Conservation (phyloP, 257 asterid genomes). For the Przewalskia tangutica region DNA sequence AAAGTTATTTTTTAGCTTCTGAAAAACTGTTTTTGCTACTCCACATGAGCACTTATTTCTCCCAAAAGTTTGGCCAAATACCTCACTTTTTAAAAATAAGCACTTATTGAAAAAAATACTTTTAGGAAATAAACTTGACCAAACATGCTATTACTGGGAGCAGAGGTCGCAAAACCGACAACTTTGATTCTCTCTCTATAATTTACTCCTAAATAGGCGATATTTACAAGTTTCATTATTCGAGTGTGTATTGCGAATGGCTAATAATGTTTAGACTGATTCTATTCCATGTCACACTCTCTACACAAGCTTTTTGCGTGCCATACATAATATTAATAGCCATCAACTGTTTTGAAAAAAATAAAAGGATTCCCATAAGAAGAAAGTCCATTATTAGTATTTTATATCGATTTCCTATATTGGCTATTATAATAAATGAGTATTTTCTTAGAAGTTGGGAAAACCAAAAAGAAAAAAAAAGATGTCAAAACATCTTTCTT, state of each 20-base stretch:
- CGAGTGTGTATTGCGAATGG: neutral
- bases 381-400: neutral
- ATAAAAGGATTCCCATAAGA: neutral
- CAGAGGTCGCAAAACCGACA: neutral
- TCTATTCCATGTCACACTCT: neutral
- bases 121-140: too few relatives aligned
- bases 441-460: neutral
- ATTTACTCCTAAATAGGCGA: neutral
- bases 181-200: neutral
- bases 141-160: too few relatives aligned
- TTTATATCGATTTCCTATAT: neutral
- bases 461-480: too few relatives aligned
- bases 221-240: neutral
- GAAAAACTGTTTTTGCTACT: too few relatives aligned
- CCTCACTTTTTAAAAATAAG: too few relatives aligned
- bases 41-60: too few relatives aligned
- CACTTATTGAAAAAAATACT: too few relatives aligned
- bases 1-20: too few relatives aligned
- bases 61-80: too few relatives aligned
- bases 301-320: slow-evolving; percentile 4
- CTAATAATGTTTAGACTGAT: neutral
- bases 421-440: neutral
- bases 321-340: neutral
- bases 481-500: too few relatives aligned
- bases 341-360: neutral